A percentile compares a stretch with the other conserved stretches of the same genome.
Evolutionary conservation across 1,139 yeast genomes (phyloP).

Genomic region (Candida pseudocylindracea): DNA sequence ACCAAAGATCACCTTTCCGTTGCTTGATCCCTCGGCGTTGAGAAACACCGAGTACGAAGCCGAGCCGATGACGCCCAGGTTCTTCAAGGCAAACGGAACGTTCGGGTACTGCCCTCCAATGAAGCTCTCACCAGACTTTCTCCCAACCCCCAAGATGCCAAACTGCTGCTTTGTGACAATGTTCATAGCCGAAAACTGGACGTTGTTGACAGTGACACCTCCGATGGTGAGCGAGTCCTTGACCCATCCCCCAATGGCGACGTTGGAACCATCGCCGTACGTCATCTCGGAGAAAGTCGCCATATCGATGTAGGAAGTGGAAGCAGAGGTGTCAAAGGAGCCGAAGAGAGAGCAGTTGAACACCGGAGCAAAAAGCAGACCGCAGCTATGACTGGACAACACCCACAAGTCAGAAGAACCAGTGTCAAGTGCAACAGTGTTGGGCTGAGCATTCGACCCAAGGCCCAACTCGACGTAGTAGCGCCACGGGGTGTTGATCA

Average conservation of each 20-base stretch:
- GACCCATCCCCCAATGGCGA: no score
- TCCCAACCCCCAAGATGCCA: background rate
- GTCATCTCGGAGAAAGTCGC: no score
- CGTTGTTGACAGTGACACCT: background rate
- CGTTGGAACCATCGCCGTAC: no score
- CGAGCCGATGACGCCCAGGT: constrained; percentile 2
- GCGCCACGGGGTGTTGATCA: no score
- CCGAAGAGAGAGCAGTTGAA: no score
- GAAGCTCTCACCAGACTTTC: background rate
- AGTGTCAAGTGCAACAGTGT: no score
- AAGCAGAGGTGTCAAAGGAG: no score
- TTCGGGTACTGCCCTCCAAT: constrained; percentile 2
- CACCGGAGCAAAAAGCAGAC: no score
- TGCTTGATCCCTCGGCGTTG: constrained; percentile 1
- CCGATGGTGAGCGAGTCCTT: no score
- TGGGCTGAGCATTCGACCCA: background rate
- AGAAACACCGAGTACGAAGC: constrained; percentile 3
- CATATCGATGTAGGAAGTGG: no score
- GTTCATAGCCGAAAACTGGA: background rate
- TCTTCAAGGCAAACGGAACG: constrained; percentile 2
- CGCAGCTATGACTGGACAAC: no score
- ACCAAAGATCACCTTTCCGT: constrained; percentile 4
- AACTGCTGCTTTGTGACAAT: background rate
- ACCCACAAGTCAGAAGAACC: no score
- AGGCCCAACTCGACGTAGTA: background rate